Base-by-base conservation (phyloP, 179 eudicot species). In the Heliamphora pulchella region DNA sequence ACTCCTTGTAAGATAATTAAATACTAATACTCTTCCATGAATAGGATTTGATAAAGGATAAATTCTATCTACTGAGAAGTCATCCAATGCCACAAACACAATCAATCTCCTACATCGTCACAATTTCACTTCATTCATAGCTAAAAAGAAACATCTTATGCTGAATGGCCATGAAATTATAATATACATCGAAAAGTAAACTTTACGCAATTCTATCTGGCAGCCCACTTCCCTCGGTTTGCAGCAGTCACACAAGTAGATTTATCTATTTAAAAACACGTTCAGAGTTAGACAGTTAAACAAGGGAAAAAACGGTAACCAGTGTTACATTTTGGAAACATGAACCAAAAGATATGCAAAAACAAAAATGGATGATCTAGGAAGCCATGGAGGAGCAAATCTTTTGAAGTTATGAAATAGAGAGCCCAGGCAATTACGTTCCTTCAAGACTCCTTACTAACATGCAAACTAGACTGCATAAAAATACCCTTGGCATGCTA, bases 31-130 rank as follows among this genome's bases (percentile, higher is more conserved):
- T 59, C 57, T 71, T 51, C 75, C 14, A 17, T n/a, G 74, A 7
- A 54, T 31, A 64, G 18, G 59, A 74, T 41, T 66, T 65, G 74
- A 63, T 43, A 43, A 46, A 74, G 67, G 55, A 74, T 17, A 71
- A 43, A 66, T 22, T 44, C 44, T 79, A n/a, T 54, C 50, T 47
- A 15, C 20, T 2, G 48, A 41, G 8, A 46, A 6, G 61, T 43
- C 39, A n/a, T 18, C 4, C 44, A 65, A 5, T 68, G 51, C 31
- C 71, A 65, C 74, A 74, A 47, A n/a, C 62, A 54, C 57, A 64
- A 80, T 51, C 39, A 53, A 74, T 50, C n/a, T 47, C 41, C 14
- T 41, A 44, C 17, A 43, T 8, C 61, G 13, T 61, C 78, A 44
- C 67, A 11, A 55, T 41, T 18, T 41, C 63, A 31, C 39, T 39